Evolutionary conservation across 306 rosid species (phyloP).

Genomic region (Trifolium subterraneum): DNA sequence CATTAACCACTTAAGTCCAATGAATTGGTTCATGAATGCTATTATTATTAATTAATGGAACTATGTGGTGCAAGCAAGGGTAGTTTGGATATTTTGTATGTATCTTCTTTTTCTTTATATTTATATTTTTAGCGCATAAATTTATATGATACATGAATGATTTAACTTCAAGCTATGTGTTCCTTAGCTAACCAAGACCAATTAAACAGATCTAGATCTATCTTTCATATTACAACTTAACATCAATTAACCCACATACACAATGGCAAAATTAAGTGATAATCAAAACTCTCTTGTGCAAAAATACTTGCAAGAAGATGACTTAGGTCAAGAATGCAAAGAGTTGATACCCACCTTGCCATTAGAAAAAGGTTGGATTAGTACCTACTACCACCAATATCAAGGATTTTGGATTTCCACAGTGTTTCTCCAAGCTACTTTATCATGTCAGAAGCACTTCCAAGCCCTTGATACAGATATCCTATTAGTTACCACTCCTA

Average conservation of each 20-base stretch:
- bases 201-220: not conserved
- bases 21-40: too few relatives aligned
- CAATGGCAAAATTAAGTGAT: not conserved
- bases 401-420: not conserved
- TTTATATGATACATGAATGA: too few relatives aligned
- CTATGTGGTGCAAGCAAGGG: too few relatives aligned
- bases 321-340: not conserved
- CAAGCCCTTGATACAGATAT: not conserved
- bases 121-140: too few relatives aligned
- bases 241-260: too few relatives aligned
- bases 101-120: too few relatives aligned
- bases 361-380: not conserved
- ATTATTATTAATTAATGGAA: too few relatives aligned
- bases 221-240: not conserved
- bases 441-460: conserved; percentile 30
- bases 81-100: too few relatives aligned
- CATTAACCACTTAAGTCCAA: too few relatives aligned
- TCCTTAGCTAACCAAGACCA: not conserved
- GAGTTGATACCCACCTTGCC: conserved; percentile 4
- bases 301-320: not conserved
- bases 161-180: not conserved
- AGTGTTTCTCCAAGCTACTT: not conserved
- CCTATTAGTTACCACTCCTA: conserved; percentile 8
- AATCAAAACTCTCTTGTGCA: not conserved
- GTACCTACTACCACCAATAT: not conserved